phyloP scores from a whole-genome alignment of 768 basidiomycete species.

The Hericium erinaceus region DNA sequence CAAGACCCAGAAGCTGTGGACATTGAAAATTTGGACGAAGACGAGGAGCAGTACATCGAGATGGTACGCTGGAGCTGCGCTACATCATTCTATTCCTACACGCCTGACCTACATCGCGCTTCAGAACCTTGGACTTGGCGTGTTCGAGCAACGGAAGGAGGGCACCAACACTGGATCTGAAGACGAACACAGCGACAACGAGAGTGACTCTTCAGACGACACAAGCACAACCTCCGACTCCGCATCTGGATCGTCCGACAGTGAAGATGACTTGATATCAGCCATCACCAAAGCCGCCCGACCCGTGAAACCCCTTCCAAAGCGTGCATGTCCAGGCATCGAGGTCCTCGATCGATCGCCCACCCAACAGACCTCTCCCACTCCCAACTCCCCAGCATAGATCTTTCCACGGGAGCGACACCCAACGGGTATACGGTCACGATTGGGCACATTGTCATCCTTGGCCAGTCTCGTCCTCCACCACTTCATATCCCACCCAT shows the following conservation, averaged over 20 bases:
- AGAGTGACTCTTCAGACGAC: constrained; percentile 10
- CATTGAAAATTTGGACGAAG: constrained; percentile 51
- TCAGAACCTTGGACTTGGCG: constrained; percentile 19
- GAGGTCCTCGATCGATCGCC: neutral
- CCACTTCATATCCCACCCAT: constrained; percentile 77
- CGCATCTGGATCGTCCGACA: neutral
- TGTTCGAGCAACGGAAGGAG: constrained; percentile 16
- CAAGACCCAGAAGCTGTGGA: constrained; percentile 51
- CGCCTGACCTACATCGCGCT: neutral
- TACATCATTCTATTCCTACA: neutral
- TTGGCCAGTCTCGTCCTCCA: constrained; percentile 17
- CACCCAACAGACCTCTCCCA: neutral
- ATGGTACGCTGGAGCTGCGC: constrained; percentile 33
- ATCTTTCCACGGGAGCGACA: neutral
- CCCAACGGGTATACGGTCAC: no score
- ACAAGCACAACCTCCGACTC: constrained; percentile 4
- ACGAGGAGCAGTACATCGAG: constrained; percentile 48
- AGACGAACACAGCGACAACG: neutral
- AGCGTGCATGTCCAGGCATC: neutral
- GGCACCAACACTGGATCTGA: neutral
- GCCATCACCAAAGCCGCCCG: neutral
- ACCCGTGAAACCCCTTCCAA: neutral
- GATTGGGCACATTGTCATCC: no score
- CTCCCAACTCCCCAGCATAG: neutral
- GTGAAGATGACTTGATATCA: neutral